phyloP scores from a whole-genome alignment of 1,284 basidiomycete genomes.

The Cystobasidium sp. region DNA sequence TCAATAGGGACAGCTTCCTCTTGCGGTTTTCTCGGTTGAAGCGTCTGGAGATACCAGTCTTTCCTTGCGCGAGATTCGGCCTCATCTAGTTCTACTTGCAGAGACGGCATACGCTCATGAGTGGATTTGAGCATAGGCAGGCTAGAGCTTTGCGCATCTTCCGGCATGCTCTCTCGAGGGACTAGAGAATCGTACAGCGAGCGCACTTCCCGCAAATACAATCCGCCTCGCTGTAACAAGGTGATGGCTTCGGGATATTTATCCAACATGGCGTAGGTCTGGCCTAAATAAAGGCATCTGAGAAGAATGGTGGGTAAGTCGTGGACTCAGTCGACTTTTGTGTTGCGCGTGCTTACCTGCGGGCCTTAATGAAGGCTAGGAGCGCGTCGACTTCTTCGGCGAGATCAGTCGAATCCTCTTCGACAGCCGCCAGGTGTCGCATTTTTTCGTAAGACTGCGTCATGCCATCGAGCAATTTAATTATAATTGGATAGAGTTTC shows the following conservation, averaged over 20 bases:
- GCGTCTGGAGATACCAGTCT: constrained; percentile 46
- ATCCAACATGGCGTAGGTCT: constrained; percentile 70
- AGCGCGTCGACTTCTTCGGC: constrained; percentile 23
- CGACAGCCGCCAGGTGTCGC: constrained; percentile 78
- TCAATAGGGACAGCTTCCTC: constrained; percentile 29
- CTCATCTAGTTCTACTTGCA: constrained; percentile 45
- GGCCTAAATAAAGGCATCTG: constrained; percentile 72
- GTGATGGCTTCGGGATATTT: constrained; percentile 72
- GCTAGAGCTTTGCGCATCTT: constrained; percentile 36
- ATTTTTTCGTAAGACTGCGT: constrained; percentile 82
- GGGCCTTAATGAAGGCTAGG: constrained; percentile 3
- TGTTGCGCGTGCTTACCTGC: constrained; percentile 14
- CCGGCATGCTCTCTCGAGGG: background rate
- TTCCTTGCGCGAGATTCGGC: constrained; percentile 40
- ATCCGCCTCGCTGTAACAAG: constrained; percentile 68
- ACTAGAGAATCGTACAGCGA: background rate
- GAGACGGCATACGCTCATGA: constrained; percentile 30
- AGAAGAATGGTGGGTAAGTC: background rate
- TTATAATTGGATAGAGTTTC: constrained; percentile 75
- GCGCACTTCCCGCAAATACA: constrained; percentile 72
- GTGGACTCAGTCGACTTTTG: background rate
- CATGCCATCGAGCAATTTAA: constrained; percentile 84
- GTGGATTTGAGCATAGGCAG: constrained; percentile 41
- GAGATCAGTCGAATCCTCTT: constrained; percentile 68
- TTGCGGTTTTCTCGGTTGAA: constrained; percentile 11